These are phyloP conservation scores for Colletotrichum gloeosporioides DNA, from an alignment of 2,329 filamentous ascomycete genomes.

Conservation along the genomic window DNA sequence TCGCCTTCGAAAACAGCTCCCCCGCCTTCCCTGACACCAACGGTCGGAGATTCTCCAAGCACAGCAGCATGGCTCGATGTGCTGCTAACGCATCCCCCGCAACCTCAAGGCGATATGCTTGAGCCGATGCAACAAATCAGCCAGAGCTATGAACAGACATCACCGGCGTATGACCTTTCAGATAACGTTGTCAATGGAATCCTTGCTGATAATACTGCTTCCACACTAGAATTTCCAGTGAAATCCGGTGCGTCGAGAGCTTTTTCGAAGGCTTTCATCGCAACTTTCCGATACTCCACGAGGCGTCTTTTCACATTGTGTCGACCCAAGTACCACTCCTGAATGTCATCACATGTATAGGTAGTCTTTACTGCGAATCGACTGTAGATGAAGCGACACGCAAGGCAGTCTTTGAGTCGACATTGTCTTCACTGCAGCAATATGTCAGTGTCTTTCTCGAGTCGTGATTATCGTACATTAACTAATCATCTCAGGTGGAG, in stretches of 20 bases:
- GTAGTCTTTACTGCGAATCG: constrained; percentile 8
- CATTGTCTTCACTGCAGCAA: background rate
- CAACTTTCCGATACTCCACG: background rate
- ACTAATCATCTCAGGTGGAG: background rate
- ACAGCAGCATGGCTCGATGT: constrained; percentile 7
- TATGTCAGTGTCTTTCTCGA: background rate
- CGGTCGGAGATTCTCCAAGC: background rate
- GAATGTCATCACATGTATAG: constrained; percentile 1
- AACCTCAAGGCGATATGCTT: background rate
- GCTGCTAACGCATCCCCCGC: background rate
- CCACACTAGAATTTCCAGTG: background rate
- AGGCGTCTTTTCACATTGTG: constrained; percentile 2
- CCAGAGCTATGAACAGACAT: background rate
- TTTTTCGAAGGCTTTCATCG: constrained; percentile 7
- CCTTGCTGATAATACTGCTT: background rate
- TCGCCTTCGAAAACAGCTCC: background rate
- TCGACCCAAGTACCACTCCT: constrained; percentile 5
- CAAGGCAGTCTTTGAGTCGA: constrained; percentile 3
- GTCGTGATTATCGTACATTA: rapidly evolving
- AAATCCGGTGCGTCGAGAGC: constrained; percentile 4
- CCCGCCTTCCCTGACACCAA: background rate
- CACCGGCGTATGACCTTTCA: background rate
- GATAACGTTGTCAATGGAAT: background rate
- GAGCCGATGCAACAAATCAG: background rate
- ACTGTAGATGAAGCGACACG: background rate